Conservation (phyloP, 2,329 filamentous ascomycete genomes). For the Periglandula ipomoeae region DNA sequence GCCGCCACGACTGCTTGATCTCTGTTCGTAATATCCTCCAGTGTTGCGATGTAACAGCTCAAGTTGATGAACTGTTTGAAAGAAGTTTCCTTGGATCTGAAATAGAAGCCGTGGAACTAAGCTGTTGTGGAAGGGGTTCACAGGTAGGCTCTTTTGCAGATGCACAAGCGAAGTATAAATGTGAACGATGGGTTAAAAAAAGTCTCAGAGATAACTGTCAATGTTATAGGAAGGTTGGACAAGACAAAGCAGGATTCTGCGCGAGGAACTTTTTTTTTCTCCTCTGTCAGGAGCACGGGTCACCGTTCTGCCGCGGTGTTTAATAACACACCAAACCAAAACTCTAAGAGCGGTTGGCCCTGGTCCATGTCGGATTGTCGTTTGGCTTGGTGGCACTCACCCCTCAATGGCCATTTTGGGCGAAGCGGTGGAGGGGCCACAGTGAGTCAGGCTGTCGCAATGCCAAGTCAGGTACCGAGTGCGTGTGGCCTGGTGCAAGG, state of each 20-base stretch:
- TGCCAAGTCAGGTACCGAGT: background rate
- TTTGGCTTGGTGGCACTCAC: background rate
- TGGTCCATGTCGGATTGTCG: background rate
- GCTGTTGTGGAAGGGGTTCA: too few relatives aligned
- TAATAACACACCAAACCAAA: too few relatives aligned
- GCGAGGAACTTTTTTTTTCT: background rate
- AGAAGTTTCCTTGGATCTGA: background rate
- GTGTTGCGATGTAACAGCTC: slow-evolving; percentile 12
- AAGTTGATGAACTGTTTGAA: slow-evolving; percentile 7
- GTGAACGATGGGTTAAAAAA: background rate
- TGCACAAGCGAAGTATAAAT: background rate
- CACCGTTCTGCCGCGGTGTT: background rate
- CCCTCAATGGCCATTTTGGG: background rate
- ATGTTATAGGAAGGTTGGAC: background rate
- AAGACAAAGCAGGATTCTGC: background rate
- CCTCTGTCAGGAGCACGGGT: background rate
- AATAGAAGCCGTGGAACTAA: too few relatives aligned
- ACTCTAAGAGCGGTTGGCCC: background rate
- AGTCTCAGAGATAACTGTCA: too few relatives aligned
- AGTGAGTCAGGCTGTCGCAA: background rate
- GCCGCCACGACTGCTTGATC: slow-evolving; percentile 12
- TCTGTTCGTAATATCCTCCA: slow-evolving; percentile 8
- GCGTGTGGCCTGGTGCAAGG: background rate
- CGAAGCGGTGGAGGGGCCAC: background rate
- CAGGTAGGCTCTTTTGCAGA: too few relatives aligned